Evolutionary conservation across 148 eudicot genomes (phyloP).

Genomic region (Vaccinium myrtillus): DNA sequence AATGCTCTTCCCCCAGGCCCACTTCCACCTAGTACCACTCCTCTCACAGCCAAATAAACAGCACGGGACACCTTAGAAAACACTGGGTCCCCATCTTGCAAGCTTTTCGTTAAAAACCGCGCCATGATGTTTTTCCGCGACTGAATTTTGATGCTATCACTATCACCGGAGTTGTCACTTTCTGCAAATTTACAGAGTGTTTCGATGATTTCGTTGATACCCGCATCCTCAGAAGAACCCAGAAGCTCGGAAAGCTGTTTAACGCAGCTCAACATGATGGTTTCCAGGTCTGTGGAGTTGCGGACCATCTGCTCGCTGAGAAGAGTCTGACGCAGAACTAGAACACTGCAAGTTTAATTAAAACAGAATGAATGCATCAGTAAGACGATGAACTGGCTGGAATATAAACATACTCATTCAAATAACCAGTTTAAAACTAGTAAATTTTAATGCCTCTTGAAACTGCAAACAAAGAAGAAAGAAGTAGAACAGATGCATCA

Average conservation of each 20-base stretch:
- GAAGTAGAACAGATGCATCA: background rate
- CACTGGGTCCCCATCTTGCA: constrained; percentile 52
- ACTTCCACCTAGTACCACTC: constrained; percentile 42
- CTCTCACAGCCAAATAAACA: constrained; percentile 48
- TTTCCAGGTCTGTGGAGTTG: constrained; percentile 35
- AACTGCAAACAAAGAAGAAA: background rate
- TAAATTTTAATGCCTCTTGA: background rate
- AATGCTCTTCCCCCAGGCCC: constrained; percentile 33
- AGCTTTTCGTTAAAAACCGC: constrained; percentile 41
- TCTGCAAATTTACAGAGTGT: constrained; percentile 21
- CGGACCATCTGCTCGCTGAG: constrained; percentile 34
- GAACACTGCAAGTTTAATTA: constrained; percentile 36
- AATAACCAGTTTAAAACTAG: background rate
- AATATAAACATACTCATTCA: background rate
- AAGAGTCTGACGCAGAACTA: constrained; percentile 51
- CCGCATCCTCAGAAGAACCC: constrained; percentile 33
- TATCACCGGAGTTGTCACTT: constrained; percentile 14
- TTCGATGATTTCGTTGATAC: constrained; percentile 36
- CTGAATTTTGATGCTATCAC: constrained; percentile 20
- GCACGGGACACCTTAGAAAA: constrained; percentile 48
- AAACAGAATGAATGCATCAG: background rate
- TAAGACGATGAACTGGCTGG: background rate
- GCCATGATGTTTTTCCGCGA: constrained; percentile 38
- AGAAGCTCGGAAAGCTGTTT: constrained; percentile 33
- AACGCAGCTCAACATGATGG: constrained; percentile 18